Evolutionary conservation across 192 early-diverging fungal species (phyloP).

Genomic region (Backusella psychrophila): DNA sequence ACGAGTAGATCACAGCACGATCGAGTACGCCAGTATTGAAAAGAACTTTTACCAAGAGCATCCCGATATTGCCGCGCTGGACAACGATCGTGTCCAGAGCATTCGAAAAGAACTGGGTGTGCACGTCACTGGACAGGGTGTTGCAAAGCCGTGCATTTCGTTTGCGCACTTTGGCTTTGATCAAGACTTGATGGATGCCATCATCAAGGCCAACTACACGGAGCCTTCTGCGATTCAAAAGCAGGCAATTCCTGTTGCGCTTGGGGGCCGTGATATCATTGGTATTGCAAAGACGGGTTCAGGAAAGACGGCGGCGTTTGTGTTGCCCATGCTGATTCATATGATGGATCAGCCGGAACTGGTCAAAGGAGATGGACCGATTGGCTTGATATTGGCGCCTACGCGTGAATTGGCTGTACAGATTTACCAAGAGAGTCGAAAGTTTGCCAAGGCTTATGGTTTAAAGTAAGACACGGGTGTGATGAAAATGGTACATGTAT

Average conservation of each 20-base stretch:
- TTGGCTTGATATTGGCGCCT: slow-evolving; percentile 76
- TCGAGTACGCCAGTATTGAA: slow-evolving; percentile 68
- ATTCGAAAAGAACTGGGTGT: slow-evolving; percentile 62
- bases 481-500: too few relatives aligned
- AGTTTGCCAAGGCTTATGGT: slow-evolving; percentile 75
- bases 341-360: slow-evolving; percentile 84
- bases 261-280: slow-evolving; percentile 80
- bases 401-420: slow-evolving; percentile 79
- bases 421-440: slow-evolving; percentile 76
- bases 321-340: slow-evolving; percentile 82
- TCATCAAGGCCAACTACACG: slow-evolving; percentile 64
- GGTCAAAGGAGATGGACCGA: slow-evolving; percentile 74
- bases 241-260: slow-evolving; percentile 74
- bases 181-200: slow-evolving; percentile 57
- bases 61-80: slow-evolving; percentile 63
- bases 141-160: slow-evolving; percentile 73
- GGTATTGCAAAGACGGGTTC: slow-evolving; percentile 86
- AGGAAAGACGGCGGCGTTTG: slow-evolving; percentile 84
- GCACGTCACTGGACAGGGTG: slow-evolving; percentile 60
- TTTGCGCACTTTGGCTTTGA: slow-evolving; percentile 88
- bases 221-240: slow-evolving; percentile 77
- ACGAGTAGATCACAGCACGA: slow-evolving; percentile 61
- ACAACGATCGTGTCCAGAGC: slow-evolving; percentile 47
- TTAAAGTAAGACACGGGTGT: slow-evolving; percentile 38
- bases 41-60: slow-evolving; percentile 83